These are phyloP conservation scores for Mycena haematopus DNA, from an alignment of 768 basidiomycete species.

Conservation along the genomic window DNA sequence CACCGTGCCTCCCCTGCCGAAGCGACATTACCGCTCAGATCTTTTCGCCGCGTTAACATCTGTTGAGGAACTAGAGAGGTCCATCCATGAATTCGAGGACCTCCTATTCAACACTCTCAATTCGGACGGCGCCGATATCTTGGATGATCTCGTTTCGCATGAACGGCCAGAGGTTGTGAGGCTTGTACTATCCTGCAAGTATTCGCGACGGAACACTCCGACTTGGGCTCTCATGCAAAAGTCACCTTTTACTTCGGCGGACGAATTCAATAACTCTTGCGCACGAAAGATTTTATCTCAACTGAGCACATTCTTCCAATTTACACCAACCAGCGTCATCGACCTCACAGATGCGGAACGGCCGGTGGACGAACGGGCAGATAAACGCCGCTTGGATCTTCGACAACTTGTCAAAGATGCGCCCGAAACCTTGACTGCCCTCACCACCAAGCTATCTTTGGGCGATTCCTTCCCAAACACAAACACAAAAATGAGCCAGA, in stretches of 20 bases:
- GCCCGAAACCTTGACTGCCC: constrained; percentile 10
- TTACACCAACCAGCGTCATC: constrained; percentile 16
- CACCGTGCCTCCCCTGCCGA: too few relatives aligned
- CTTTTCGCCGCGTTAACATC: too few relatives aligned
- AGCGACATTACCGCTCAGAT: too few relatives aligned
- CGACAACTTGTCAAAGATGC: constrained; percentile 28
- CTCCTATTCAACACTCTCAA: too few relatives aligned
- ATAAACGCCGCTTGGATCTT: constrained; percentile 13
- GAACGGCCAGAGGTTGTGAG: constrained; percentile 21
- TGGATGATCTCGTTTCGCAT: constrained; percentile 8
- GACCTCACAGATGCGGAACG: constrained; percentile 24
- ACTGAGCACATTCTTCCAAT: constrained; percentile 34
- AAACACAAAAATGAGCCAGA: constrained; percentile 36
- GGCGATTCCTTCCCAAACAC: background rate
- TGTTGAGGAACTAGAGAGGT: too few relatives aligned
- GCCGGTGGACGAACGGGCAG: constrained; percentile 18
- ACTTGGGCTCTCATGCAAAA: constrained; percentile 37
- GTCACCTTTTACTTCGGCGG: constrained; percentile 38
- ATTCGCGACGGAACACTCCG: constrained; percentile 8
- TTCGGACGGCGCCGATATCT: too few relatives aligned
- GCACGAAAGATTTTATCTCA: constrained; percentile 32
- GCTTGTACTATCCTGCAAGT: constrained; percentile 22
- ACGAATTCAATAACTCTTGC: constrained; percentile 32
- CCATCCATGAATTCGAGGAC: too few relatives aligned
- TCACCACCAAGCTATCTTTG: constrained; percentile 17